These are phyloP conservation scores for Coemansia sp. DNA, from an alignment of 192 early-diverging fungal genomes.

Conservation along the genomic window DNA sequence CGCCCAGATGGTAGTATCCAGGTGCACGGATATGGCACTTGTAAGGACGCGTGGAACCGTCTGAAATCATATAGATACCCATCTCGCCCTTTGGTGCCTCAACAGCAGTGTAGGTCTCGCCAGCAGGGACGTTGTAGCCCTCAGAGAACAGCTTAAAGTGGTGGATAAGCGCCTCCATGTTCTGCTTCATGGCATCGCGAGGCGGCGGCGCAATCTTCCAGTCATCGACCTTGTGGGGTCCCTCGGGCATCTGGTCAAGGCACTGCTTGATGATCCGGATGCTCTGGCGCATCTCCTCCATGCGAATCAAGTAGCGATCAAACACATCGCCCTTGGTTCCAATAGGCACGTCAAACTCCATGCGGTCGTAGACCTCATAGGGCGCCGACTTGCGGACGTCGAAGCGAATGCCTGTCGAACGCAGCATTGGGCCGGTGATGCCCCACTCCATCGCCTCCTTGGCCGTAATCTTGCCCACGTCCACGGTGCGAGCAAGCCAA, in stretches of 20 bases:
- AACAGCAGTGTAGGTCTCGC: slow-evolving; percentile 96
- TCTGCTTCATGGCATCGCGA: slow-evolving; percentile 93
- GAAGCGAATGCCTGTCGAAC: slow-evolving; percentile 89
- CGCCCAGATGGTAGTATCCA: slow-evolving; percentile 90
- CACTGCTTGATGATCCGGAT: slow-evolving; percentile 95
- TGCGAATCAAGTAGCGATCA: slow-evolving; percentile 94
- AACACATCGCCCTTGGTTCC: slow-evolving; percentile 94
- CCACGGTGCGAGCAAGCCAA: slow-evolving; percentile 86
- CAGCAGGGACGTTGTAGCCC: slow-evolving; percentile 93
- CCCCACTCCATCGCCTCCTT: slow-evolving; percentile 88
- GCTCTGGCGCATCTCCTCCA: slow-evolving; percentile 98
- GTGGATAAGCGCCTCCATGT: slow-evolving; percentile 98
- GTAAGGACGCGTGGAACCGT: slow-evolving; percentile 93
- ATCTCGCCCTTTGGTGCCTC: slow-evolving; percentile 99
- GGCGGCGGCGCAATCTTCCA: slow-evolving; percentile 94
- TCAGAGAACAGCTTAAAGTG: slow-evolving; percentile 99
- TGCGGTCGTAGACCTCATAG: slow-evolving; percentile 91
- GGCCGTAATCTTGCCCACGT: slow-evolving; percentile 81
- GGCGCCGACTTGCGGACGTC: slow-evolving; percentile 92
- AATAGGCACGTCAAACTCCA: slow-evolving; percentile 97
- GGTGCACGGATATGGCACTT: slow-evolving; percentile 97
- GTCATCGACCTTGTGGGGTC: slow-evolving; percentile 93
- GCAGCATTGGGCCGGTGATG: slow-evolving; percentile 93
- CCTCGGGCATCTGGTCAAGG: slow-evolving; percentile 92
- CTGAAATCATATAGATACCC: slow-evolving; percentile 90